These are phyloP conservation scores for Stropharia rugosoannulata DNA, from an alignment of 768 basidiomycete genomes.

Conservation along the genomic window DNA sequence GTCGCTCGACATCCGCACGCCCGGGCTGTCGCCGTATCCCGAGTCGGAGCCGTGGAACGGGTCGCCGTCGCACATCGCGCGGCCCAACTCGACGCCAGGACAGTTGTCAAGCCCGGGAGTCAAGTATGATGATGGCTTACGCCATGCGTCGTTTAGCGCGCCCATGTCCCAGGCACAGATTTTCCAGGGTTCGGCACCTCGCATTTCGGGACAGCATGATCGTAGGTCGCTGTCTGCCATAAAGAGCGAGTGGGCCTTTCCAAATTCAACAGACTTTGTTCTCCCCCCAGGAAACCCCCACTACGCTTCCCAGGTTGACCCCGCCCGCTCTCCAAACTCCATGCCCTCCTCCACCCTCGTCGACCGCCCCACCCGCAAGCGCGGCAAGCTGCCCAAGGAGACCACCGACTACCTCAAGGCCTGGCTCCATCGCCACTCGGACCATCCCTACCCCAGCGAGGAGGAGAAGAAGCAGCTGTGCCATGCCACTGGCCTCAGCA, in stretches of 20 bases:
- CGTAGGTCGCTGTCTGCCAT: conserved; percentile 54
- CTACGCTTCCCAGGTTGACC: conserved; percentile 46
- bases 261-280: conserved; percentile 53
- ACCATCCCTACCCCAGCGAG: conserved; percentile 87
- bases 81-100: conserved; percentile 66
- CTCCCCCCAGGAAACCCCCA: conserved; percentile 40
- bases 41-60: conserved; percentile 56
- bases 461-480: conserved; percentile 91
- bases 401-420: conserved; percentile 88
- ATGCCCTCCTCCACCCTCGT: conserved; percentile 58
- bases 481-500: conserved; percentile 81
- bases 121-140: conserved; percentile 72
- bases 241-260: conserved; percentile 74
- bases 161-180: conserved; percentile 59
- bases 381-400: conserved; percentile 88
- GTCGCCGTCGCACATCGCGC: conserved; percentile 57
- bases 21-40: conserved; percentile 42
- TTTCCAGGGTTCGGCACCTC: conserved; percentile 59
- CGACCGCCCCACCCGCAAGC: conserved; percentile 77
- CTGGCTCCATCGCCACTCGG: conserved; percentile 85
- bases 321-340: conserved; percentile 50
- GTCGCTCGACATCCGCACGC: conserved; percentile 43
- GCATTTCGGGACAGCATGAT: conserved; percentile 71
- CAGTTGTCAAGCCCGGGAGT: conserved; percentile 52
- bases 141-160: conserved; percentile 66